Conservation (phyloP, 1,284 basidiomycete species). For the Trametes pubescens region DNA sequence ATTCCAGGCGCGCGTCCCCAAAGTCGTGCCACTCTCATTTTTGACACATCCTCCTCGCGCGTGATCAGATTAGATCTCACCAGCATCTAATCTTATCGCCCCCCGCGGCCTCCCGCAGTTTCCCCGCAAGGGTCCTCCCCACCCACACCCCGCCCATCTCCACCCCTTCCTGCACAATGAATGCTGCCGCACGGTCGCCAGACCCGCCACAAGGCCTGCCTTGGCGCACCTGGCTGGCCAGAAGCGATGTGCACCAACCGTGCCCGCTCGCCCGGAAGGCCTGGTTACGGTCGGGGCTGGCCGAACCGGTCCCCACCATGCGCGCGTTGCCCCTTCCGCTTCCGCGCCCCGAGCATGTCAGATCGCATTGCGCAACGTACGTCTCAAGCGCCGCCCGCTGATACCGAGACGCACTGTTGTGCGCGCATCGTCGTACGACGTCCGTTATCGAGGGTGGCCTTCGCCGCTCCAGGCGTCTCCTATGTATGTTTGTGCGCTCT, state of each 20-base stretch:
- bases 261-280: slow-evolving; percentile 14
- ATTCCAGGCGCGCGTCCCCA: slow-evolving; percentile 32
- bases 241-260: background rate
- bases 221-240: background rate
- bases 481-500: background rate
- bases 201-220: background rate
- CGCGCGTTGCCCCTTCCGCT: background rate
- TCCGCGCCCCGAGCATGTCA: background rate
- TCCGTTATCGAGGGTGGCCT: background rate
- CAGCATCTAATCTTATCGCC: slow-evolving; percentile 25
- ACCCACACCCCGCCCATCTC: slow-evolving; percentile 12
- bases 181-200: background rate
- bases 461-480: slow-evolving; percentile 1
- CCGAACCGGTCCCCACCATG: background rate
- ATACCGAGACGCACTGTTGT: background rate
- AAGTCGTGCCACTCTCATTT: slow-evolving; percentile 34
- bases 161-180: background rate
- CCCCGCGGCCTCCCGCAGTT: slow-evolving; percentile 14
- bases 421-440: slow-evolving; percentile 22
- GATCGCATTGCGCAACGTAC: slow-evolving; percentile 8
- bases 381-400: background rate
- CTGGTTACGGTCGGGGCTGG: slow-evolving; percentile 21
- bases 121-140: slow-evolving; percentile 14
- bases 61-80: slow-evolving; percentile 25
- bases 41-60: slow-evolving; percentile 16